phyloP scores from a whole-genome alignment of 2,329 filamentous ascomycete genomes.

The Exophiala sp. region DNA sequence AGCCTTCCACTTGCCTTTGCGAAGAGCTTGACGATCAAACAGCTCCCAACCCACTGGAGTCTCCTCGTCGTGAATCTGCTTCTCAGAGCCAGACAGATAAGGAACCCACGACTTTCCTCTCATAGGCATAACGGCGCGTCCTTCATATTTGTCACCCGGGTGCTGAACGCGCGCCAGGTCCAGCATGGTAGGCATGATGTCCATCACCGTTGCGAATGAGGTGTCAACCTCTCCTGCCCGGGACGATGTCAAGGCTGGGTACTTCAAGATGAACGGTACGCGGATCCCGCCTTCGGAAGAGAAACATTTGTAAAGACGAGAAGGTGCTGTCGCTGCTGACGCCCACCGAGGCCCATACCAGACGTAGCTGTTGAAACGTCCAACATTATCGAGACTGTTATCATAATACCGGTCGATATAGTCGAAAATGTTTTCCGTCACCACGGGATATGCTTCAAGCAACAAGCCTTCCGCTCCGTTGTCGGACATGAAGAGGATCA shows the following conservation, averaged over 20 bases:
- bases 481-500: constrained; percentile 40
- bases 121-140: constrained; percentile 34
- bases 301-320: constrained; percentile 30
- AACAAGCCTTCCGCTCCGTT: constrained; percentile 38
- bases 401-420: constrained; percentile 38
- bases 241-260: constrained; percentile 1
- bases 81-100: constrained; percentile 30
- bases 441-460: constrained; percentile 33
- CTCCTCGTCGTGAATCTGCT: constrained; percentile 29
- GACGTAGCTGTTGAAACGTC: constrained; percentile 33
- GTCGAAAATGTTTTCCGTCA: constrained; percentile 31
- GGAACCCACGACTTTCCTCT: constrained; percentile 33
- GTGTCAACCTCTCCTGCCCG: constrained; percentile 6
- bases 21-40: constrained; percentile 53
- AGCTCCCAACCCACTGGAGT: constrained; percentile 35
- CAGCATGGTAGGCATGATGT: constrained; percentile 35
- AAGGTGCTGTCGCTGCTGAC: constrained; percentile 30
- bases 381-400: constrained; percentile 38
- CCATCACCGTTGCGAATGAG: constrained; percentile 35
- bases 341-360: constrained; percentile 40
- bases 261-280: constrained; percentile 28
- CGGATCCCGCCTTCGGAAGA: constrained; percentile 31
- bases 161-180: constrained; percentile 34
- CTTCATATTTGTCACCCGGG: constrained; percentile 30
- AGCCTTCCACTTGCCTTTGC: constrained; percentile 84